Conservation (phyloP, 2,329 filamentous ascomycete species). For the Teratosphaeria pseudoeucalypti region DNA sequence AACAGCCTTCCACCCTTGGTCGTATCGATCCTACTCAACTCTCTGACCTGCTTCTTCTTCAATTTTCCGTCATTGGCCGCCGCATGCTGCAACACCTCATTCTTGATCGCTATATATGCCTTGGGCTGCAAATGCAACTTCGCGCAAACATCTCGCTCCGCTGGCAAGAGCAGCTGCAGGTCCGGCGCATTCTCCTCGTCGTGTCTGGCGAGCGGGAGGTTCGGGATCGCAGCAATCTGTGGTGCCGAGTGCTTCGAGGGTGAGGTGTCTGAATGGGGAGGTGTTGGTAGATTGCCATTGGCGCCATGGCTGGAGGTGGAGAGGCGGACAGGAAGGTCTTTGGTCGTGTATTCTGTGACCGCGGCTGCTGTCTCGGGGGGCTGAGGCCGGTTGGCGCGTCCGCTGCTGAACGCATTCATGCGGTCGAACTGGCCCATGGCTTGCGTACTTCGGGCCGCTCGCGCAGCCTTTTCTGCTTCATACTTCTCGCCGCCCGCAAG, state of each 20-base stretch:
- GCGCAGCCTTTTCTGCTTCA: conserved; percentile 72
- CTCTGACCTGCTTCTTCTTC: conserved; percentile 88
- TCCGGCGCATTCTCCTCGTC: conserved; percentile 70
- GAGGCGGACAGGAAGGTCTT: conserved; percentile 23
- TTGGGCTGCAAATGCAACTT: conserved; percentile 80
- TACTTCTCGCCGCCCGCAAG: conserved; percentile 83
- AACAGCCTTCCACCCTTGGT: conserved; percentile 80
- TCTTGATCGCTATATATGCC: conserved; percentile 89
- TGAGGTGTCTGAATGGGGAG: conserved; percentile 7
- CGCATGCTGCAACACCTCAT: conserved; percentile 80
- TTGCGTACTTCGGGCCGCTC: conserved; percentile 48
- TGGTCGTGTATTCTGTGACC: conserved; percentile 23
- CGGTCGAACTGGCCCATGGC: conserved; percentile 21
- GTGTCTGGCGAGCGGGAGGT: conserved; percentile 54
- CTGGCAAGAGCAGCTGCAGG: conserved; percentile 70
- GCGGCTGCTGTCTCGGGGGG: conserved; percentile 19
- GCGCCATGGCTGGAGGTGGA: conserved; percentile 20
- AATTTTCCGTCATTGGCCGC: conserved; percentile 77
- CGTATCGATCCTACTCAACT: conserved; percentile 72
- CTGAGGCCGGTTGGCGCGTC: conserved; percentile 13
- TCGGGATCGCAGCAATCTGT: conserved; percentile 24
- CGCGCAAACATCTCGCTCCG: conserved; percentile 80
- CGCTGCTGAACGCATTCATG: conserved; percentile 16
- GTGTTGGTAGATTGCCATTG: conserved; percentile 29
- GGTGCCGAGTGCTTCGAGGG: conserved; percentile 18